Percentiles rank a stretch among this genome's conserved stretches.
Conservation (phyloP, 352 stramenopile genomes). For the Phytophthora pseudosyringae region DNA sequence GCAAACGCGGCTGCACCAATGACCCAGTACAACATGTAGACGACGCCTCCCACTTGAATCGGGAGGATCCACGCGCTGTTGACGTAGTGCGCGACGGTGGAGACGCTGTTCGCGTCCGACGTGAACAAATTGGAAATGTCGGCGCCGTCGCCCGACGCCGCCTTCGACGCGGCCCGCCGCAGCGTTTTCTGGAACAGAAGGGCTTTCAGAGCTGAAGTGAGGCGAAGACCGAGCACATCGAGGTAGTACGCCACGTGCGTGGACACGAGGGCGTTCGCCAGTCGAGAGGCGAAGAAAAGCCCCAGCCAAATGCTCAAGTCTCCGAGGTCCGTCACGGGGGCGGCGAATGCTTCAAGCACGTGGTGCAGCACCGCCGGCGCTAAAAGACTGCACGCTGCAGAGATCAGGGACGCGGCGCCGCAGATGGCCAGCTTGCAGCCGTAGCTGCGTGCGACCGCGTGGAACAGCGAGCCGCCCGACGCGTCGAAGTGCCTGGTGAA, state of each 20-base stretch:
- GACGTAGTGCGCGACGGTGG: slow-evolving; percentile 40
- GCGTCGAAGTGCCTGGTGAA: slow-evolving; percentile 34
- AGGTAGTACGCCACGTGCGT: slow-evolving; percentile 35
- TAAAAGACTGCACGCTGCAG: slow-evolving; percentile 35
- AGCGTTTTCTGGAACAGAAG: slow-evolving; percentile 54
- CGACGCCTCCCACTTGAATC: slow-evolving; percentile 40
- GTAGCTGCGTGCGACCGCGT: slow-evolving; percentile 34
- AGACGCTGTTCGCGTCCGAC: slow-evolving; percentile 39
- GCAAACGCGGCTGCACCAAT: slow-evolving; percentile 45
- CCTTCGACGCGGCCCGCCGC: slow-evolving; percentile 18
- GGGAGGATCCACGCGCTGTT: slow-evolving; percentile 58
- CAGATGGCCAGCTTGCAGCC: slow-evolving; percentile 21
- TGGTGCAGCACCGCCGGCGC: slow-evolving; percentile 48
- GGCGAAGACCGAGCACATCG: slow-evolving; percentile 34
- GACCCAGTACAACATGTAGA: slow-evolving; percentile 50
- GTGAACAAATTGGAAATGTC: slow-evolving; percentile 55
- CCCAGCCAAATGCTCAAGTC: slow-evolving; percentile 36
- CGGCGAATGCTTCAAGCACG: slow-evolving; percentile 44
- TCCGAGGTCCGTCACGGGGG: slow-evolving; percentile 28
- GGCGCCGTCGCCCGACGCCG: not conserved
- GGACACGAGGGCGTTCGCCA: slow-evolving; percentile 42
- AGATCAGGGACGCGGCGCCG: slow-evolving; percentile 26
- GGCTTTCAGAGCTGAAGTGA: slow-evolving; percentile 32
- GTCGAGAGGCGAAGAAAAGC: slow-evolving; percentile 42
- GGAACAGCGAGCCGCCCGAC: slow-evolving; percentile 18